Evolutionary conservation across 352 stramenopile genomes (phyloP).

Genomic region (Phytophthora sojae): DNA sequence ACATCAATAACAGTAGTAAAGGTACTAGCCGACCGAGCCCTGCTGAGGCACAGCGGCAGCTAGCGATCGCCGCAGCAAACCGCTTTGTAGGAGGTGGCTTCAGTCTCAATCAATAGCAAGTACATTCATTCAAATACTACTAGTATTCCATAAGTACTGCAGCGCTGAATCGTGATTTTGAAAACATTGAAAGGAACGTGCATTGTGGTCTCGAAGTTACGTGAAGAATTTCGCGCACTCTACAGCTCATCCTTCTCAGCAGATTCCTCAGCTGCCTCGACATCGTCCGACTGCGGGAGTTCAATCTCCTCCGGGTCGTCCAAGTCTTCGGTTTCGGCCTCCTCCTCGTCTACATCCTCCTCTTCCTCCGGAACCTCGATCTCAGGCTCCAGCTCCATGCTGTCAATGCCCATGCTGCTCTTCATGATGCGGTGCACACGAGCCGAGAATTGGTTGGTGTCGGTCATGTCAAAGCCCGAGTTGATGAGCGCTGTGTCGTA

Average conservation of each 20-base stretch:
- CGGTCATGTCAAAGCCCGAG: slow-evolving; percentile 96
- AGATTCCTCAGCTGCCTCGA: slow-evolving; percentile 33
- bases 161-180: background rate
- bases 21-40: slow-evolving; percentile 47
- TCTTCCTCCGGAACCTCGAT: slow-evolving; percentile 93
- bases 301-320: slow-evolving; percentile 86
- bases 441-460: slow-evolving; percentile 93
- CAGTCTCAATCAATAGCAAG: slow-evolving; percentile 89
- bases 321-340: slow-evolving; percentile 35
- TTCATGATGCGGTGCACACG: slow-evolving; percentile 96
- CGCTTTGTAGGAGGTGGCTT: slow-evolving; percentile 94
- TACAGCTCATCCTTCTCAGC: slow-evolving; percentile 85
- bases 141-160: background rate
- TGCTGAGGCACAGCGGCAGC: slow-evolving; percentile 84
- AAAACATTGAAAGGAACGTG: slow-evolving; percentile 28
- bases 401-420: slow-evolving; percentile 91
- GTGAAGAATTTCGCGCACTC: slow-evolving; percentile 8
- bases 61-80: slow-evolving; percentile 86
- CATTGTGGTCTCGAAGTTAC: slow-evolving; percentile 28
- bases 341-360: slow-evolving; percentile 56
- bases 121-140: slow-evolving; percentile 12
- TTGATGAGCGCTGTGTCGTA: slow-evolving; percentile 98
- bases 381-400: slow-evolving; percentile 93
- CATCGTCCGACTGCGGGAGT: slow-evolving; percentile 67
- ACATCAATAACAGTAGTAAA: slow-evolving; percentile 41